Percentiles rank a stretch among this genome's conserved stretches.
Conservation (phyloP, 2,329 filamentous ascomycete genomes). For the Cercospora berteroae region DNA sequence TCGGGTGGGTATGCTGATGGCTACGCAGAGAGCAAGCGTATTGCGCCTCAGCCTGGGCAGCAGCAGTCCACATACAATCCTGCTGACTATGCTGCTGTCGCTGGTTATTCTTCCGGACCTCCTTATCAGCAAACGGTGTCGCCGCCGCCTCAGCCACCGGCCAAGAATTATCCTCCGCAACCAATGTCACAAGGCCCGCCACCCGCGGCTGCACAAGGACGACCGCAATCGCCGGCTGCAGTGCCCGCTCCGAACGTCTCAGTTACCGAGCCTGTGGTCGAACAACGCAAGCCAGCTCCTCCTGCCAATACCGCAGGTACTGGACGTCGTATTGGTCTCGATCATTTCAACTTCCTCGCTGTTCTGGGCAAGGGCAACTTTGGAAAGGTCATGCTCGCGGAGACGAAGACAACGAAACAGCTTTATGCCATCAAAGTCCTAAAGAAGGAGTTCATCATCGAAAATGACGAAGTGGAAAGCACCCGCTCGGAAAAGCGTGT, state of each 20-base stretch:
- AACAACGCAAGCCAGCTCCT: slow-evolving; percentile 61
- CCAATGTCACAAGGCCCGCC: slow-evolving; percentile 43
- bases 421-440: slow-evolving; percentile 98
- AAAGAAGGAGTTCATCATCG: slow-evolving; percentile 99
- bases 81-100: slow-evolving; percentile 63
- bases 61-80: slow-evolving; percentile 66
- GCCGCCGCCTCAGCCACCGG: slow-evolving; percentile 51
- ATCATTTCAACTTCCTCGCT: slow-evolving; percentile 98
- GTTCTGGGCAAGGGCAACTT: slow-evolving; percentile 99
- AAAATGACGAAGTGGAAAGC: slow-evolving; percentile 98
- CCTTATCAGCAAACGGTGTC: slow-evolving; percentile 44
- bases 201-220: slow-evolving; percentile 42
- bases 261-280: slow-evolving; percentile 32
- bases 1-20: slow-evolving; percentile 38
- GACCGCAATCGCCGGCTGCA: slow-evolving; percentile 37
- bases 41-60: slow-evolving; percentile 40
- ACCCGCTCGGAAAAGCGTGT: slow-evolving; percentile 97
- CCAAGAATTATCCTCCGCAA: slow-evolving; percentile 57
- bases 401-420: slow-evolving; percentile 88
- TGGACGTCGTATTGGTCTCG: slow-evolving; percentile 83
- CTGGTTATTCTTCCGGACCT: slow-evolving; percentile 33
- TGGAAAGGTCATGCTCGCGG: slow-evolving; percentile 98
- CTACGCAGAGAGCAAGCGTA: slow-evolving; percentile 32
- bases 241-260: slow-evolving; percentile 33
- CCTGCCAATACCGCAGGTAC: slow-evolving; percentile 67